phyloP scores from a whole-genome alignment of 306 rosid species.

The Inga laurina region DNA sequence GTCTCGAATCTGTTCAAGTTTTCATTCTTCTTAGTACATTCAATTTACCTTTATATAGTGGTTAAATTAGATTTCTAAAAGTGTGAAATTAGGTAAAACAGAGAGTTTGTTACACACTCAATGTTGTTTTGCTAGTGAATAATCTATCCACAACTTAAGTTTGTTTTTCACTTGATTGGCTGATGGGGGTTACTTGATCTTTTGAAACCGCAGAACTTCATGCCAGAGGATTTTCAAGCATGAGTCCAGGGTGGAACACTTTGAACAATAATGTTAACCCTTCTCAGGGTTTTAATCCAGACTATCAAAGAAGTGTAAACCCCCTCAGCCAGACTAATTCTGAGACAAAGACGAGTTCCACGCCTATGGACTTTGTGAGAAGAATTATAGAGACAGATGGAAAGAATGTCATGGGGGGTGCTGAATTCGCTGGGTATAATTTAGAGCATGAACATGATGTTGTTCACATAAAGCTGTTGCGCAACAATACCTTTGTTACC shows the following conservation, averaged over 20 bases:
- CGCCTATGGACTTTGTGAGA: conserved; percentile 67
- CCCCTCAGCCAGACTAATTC: conserved; percentile 36
- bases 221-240: conserved; percentile 39
- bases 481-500: conserved; percentile 73
- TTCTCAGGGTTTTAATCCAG: conserved; percentile 30
- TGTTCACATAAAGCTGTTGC: conserved; percentile 78
- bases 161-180: conserved; percentile 13
- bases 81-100: not conserved
- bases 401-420: conserved; percentile 18
- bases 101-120: not conserved
- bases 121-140: not conserved
- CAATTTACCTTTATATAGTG: not conserved
- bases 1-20: not conserved
- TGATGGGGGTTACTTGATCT: conserved; percentile 15
- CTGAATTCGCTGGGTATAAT: conserved; percentile 28
- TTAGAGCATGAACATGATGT: conserved; percentile 64
- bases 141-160: not conserved
- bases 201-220: conserved; percentile 34
- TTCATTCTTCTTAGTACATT: not conserved
- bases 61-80: not conserved
- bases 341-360: conserved; percentile 30
- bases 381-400: conserved; percentile 52
- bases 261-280: conserved; percentile 1
- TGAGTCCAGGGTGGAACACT: conserved; percentile 8
- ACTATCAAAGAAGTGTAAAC: conserved; percentile 27